phyloP scores from a whole-genome alignment of 2,329 filamentous ascomycete species.

The Fusarium xylarioides region DNA sequence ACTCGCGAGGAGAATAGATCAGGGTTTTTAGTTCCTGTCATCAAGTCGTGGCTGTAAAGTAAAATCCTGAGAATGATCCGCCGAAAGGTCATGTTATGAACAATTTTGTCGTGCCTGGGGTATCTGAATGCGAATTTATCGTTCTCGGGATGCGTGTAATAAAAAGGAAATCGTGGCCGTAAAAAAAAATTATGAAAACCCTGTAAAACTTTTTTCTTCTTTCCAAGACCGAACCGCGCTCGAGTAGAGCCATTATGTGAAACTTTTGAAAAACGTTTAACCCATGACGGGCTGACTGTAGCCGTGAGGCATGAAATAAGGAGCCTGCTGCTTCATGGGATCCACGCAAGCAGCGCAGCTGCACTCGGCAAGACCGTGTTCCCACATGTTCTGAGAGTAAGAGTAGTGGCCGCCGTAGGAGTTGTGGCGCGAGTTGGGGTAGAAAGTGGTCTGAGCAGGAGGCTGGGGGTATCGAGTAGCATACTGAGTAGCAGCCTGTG shows the following conservation, averaged over 20 bases:
- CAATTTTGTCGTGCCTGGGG: slow-evolving; percentile 51
- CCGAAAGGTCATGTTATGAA: slow-evolving; percentile 44
- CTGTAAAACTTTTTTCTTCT: slow-evolving; percentile 42
- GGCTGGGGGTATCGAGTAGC: slow-evolving; percentile 56
- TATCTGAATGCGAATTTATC: slow-evolving; percentile 52
- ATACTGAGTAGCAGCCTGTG: slow-evolving; percentile 55
- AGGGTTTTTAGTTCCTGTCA: slow-evolving; percentile 6
- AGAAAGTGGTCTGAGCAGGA: slow-evolving; percentile 52
- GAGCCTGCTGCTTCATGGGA: slow-evolving; percentile 56
- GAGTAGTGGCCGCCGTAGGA: slow-evolving; percentile 56
- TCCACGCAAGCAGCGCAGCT: slow-evolving; percentile 58
- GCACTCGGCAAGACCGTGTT: slow-evolving; percentile 60
- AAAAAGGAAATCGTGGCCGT: slow-evolving; percentile 47
- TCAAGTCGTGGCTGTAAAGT: slow-evolving; percentile 23
- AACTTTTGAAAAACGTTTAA: slow-evolving; percentile 43
- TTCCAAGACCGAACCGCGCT: slow-evolving; percentile 34
- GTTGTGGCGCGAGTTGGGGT: slow-evolving; percentile 51
- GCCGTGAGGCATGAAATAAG: slow-evolving; percentile 59
- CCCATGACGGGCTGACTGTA: slow-evolving; percentile 67
- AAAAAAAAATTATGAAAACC: slow-evolving; percentile 37
- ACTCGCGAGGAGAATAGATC: neutral
- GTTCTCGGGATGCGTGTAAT: slow-evolving; percentile 46
- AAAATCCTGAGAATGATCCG: slow-evolving; percentile 43
- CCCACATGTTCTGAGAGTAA: slow-evolving; percentile 60
- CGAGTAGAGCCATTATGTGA: slow-evolving; percentile 31